Conservation (phyloP, 495 filamentous ascomycete species). For the Lepidopterella palustris region DNA sequence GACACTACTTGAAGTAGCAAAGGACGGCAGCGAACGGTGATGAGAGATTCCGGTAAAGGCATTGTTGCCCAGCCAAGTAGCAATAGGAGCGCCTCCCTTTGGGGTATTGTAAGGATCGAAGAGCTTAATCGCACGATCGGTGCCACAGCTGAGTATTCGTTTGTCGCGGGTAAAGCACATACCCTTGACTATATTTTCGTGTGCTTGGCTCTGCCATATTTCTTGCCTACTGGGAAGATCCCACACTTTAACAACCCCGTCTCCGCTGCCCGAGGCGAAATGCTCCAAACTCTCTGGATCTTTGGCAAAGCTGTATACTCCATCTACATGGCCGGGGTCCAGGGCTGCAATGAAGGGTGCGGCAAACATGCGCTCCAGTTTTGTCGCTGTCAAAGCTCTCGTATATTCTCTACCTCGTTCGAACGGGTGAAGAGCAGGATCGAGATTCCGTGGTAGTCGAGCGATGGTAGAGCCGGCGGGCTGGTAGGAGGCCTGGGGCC, state of each 20-base stretch:
- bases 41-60: conserved; percentile 82
- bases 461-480: conserved; percentile 68
- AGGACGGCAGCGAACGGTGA: conserved; percentile 65
- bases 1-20: conserved; percentile 64
- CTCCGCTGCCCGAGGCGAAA: conserved; percentile 39
- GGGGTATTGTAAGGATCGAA: conserved; percentile 80
- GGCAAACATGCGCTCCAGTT: conserved; percentile 93
- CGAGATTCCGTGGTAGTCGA: conserved; percentile 76
- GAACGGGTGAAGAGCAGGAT: conserved; percentile 90
- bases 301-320: conserved; percentile 52
- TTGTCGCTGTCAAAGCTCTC: conserved; percentile 81
- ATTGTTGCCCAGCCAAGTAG: conserved; percentile 73
- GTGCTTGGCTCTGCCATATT: conserved; percentile 71
- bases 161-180: conserved; percentile 78
- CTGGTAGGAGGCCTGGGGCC: conserved; percentile 68
- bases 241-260: conserved; percentile 86
- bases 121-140: conserved; percentile 78
- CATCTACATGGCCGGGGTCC: conserved; percentile 88
- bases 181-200: conserved; percentile 86
- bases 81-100: conserved; percentile 55
- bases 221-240: conserved; percentile 73
- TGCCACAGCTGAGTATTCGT: conserved; percentile 83
- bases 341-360: conserved; percentile 85
- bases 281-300: conserved; percentile 37
- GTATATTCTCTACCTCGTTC: conserved; percentile 90